Percentiles rank a stretch among this genome's conserved stretches.
Conservation (phyloP, 2,329 filamentous ascomycete species). For the Fusarium setosum region DNA sequence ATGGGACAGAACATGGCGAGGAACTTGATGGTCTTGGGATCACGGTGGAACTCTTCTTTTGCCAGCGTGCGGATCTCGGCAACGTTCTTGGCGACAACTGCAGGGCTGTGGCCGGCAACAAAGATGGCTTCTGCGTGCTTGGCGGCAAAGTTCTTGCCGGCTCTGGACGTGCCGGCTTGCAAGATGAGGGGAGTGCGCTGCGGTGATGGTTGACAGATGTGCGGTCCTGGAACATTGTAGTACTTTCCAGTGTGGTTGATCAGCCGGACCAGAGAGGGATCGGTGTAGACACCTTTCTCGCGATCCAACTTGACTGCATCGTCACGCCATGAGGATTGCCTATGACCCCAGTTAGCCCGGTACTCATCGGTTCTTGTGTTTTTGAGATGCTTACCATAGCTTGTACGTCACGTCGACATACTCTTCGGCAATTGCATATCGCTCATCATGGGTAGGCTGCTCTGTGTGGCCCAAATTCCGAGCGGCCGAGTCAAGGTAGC, state of each 20-base stretch:
- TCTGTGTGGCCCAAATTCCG: conserved; percentile 68
- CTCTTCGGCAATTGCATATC: conserved; percentile 70
- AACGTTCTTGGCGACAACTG: conserved; percentile 65
- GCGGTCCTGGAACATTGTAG: conserved; percentile 68
- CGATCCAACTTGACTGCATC: conserved; percentile 69
- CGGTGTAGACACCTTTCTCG: conserved; percentile 60
- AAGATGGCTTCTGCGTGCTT: conserved; percentile 75
- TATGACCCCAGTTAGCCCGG: conserved; percentile 8
- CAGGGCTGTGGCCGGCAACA: conserved; percentile 67
- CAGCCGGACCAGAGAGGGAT: conserved; percentile 62
- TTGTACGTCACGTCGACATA: conserved; percentile 70
- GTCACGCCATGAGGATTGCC: conserved; percentile 65
- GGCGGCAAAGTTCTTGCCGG: conserved; percentile 69
- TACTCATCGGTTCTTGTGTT: background rate
- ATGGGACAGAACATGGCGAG: conserved; percentile 69
- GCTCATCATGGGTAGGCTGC: conserved; percentile 61
- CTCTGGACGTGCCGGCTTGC: conserved; percentile 71
- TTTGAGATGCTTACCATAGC: conserved; percentile 60
- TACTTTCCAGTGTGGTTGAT: conserved; percentile 73
- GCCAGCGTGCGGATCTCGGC: conserved; percentile 67
- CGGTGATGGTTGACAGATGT: conserved; percentile 70
- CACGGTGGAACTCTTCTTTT: conserved; percentile 59
- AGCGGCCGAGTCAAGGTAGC: conserved; percentile 75
- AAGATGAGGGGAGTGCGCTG: conserved; percentile 74
- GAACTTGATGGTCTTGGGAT: conserved; percentile 69